phyloP scores from a whole-genome alignment of 371 early-diverging fungal genomes.

The Massospora cicadina region DNA sequence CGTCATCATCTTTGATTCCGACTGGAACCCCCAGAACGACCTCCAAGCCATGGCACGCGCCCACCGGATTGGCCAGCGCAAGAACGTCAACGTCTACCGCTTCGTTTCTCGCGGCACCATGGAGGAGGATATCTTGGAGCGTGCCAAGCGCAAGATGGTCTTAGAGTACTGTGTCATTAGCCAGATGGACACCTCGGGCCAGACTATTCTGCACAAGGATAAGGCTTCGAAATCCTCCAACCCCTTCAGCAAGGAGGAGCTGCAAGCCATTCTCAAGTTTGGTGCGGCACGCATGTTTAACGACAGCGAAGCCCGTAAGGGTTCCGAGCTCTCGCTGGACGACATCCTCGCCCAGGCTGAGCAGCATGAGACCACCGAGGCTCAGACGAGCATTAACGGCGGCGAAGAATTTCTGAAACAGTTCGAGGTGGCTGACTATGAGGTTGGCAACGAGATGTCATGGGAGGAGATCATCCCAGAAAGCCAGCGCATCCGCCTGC shows the following conservation, averaged over 20 bases:
- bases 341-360: slow-evolving; percentile 90
- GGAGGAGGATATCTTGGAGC: slow-evolving; percentile 95
- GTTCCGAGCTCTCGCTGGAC: slow-evolving; percentile 88
- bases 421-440: slow-evolving; percentile 86
- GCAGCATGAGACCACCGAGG: slow-evolving; percentile 61
- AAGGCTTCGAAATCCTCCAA: slow-evolving; percentile 18
- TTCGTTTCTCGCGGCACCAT: slow-evolving; percentile 95
- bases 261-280: slow-evolving; percentile 88
- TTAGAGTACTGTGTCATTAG: slow-evolving; percentile 94
- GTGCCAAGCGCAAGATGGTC: slow-evolving; percentile 97
- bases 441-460: slow-evolving; percentile 48
- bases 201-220: slow-evolving; percentile 34
- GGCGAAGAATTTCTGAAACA: slow-evolving; percentile 85
- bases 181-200: slow-evolving; percentile 92
- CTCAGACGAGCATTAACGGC: slow-evolving; percentile 37
- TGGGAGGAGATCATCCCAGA: slow-evolving; percentile 96
- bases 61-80: slow-evolving; percentile 98
- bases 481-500: slow-evolving; percentile 46
- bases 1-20: slow-evolving; percentile 98
- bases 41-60: slow-evolving; percentile 99
- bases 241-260: slow-evolving; percentile 61
- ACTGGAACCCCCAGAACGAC: slow-evolving; percentile 99
- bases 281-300: slow-evolving; percentile 93
- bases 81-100: slow-evolving; percentile 94
- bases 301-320: slow-evolving; percentile 36